Evolutionary conservation across 352 stramenopile species (phyloP), one percentile per base, ranked within the genome.

Genomic region (Elongisporangium undulatum): DNA sequence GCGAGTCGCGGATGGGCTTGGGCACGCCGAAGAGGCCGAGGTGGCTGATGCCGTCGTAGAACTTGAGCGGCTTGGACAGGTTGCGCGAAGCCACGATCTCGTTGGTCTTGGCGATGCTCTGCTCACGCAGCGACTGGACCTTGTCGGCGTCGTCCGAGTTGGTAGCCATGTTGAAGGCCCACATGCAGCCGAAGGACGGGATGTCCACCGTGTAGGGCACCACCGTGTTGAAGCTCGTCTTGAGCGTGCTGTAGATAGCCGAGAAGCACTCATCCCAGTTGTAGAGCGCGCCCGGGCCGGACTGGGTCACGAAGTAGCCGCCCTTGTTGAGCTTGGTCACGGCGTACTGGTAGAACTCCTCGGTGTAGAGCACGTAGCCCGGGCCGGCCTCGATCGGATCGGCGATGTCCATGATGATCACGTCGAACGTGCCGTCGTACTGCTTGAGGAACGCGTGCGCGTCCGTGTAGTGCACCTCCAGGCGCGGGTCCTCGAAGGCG

Each of bases 401-500:
- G 23, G 86, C 90, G 61, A 98, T 98, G 71, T 99, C 96, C 86
- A 98, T 97, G 74, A 98, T 96, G 61, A 99, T 97, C 15, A 98
- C 89, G 68, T 99, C 95, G 61, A 93, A 90, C 34, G 72, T 87
- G 64, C 75, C 77, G 26, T 86, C 78, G 67, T 92, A 89, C 64
- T 88, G 61, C 67, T 92, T 90, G 51, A 98, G 75, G 64, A 96
- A 97, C 48, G 82, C 75, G 61, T 96, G 85, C 4, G 92, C 92
- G 75, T 98, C 92, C 21, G 87, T 94, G 63, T 96, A 85, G 68
- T 96, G 86, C 60, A 98, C 76, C 49, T 98, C 82, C 17, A 98
- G 74, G 54, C 94, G 89, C 10, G 90, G 82, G 81, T 98, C 87
- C 53, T 96, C 85, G 24, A 96, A 93, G 41, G 74, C 79, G 24